Percentiles rank a stretch among this genome's conserved stretches.
phyloP scores from a whole-genome alignment of 306 rosid species.

The Cicer judaicum region DNA sequence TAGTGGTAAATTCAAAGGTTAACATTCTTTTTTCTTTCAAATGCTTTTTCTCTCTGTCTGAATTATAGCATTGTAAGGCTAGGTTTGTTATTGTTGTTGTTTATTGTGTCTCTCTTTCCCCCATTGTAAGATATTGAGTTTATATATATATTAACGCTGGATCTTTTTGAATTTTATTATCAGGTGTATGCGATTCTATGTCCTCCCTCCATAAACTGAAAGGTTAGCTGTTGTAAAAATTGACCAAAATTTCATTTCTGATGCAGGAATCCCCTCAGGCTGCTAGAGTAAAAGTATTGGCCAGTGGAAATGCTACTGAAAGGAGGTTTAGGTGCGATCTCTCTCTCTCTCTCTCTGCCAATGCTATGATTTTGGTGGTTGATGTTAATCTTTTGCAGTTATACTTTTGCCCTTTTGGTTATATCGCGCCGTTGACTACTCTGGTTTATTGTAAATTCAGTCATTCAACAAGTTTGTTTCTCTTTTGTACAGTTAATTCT shows the following conservation, averaged over 20 bases:
- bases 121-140: background rate
- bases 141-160: background rate
- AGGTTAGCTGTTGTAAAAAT: background rate
- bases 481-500: background rate
- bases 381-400: background rate
- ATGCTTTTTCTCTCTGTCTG: slow-evolving; percentile 7
- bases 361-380: slow-evolving; percentile 33
- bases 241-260: slow-evolving; percentile 45
- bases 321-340: slow-evolving; percentile 85
- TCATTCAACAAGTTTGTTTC: background rate
- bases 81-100: slow-evolving; percentile 4
- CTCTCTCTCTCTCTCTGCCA: slow-evolving; percentile 8
- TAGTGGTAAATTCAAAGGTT: slow-evolving; percentile 2
- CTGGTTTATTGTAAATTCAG: slow-evolving; percentile 8
- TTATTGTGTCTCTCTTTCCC: background rate
- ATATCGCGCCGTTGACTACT: background rate
- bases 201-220: slow-evolving; percentile 5
- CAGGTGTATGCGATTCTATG: slow-evolving; percentile 14
- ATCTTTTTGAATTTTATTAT: slow-evolving; percentile 10
- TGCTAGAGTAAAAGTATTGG: slow-evolving; percentile 97
- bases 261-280: slow-evolving; percentile 97
- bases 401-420: background rate
- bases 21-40: background rate
- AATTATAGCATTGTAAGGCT: background rate
- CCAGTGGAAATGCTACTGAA: slow-evolving; percentile 97